Base-by-base conservation (phyloP, 2,329 filamentous ascomycete genomes). In the Talaromyces sp. region DNA sequence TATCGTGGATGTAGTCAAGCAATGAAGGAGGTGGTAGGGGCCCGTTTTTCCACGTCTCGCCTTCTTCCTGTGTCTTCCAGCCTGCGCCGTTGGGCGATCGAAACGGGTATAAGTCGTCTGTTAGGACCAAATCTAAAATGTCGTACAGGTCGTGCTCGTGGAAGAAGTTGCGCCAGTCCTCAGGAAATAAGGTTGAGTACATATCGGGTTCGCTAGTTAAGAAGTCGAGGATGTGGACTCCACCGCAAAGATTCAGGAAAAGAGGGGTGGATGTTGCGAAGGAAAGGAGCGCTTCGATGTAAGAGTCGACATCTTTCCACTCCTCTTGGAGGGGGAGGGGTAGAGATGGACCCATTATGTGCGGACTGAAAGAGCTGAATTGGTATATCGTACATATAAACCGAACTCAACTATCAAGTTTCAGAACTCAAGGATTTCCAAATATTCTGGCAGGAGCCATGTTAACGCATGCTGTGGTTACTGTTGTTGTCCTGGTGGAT, bases 161-260 rank as follows among this genome's bases (percentile, higher is more conserved):
- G 67, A 98, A 88, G 78, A 92, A 98, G 0, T 81, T 72, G 66
- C 91, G 86, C 95, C 95, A 99, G 75, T 92, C 87, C 64, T 83
- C 74, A 0, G 92, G 91, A 1, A 99, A 76, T 1, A 93, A 84
- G 1, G 84, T 82, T 59, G 89, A 85, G 74, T 96, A 99, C 0
- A 97, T 83, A 66, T 92, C 89, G 5, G 92, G 91, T 55, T 92
- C 86, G 46, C 86, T 86, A 1, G 92, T 97, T 78, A 97, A 92
- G 77, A 99, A 98, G 75, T 99, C 95, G 62, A 98, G 83, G 66
- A 99, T 93, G 73, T 99, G 95, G 0, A 98, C 91, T n/a, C 93
- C 93, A 60, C 95, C 95, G 72, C 92, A 96, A n/a, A 99, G 83
- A 28, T 91, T 91, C 67, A 91, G 89, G 69, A 97, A 92, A 1